These are phyloP conservation scores for Pseudonitzschia delicatissima DNA, from an alignment of 108 stramenopile genomes.

Conservation along the genomic window DNA sequence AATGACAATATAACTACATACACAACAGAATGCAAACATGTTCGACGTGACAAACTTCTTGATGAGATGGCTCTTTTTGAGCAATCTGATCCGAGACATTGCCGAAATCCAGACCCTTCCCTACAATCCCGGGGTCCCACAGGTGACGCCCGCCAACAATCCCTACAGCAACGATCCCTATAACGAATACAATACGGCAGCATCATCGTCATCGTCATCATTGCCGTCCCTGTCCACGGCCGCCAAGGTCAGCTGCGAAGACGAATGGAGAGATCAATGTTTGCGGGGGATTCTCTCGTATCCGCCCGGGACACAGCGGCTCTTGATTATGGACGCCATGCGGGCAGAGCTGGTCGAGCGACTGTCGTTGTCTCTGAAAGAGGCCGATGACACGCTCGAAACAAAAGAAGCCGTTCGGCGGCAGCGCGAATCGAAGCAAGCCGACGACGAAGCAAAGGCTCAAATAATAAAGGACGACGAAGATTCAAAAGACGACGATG, in stretches of 20 bases:
- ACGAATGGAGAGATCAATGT: conserved; percentile 48
- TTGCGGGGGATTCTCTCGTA: conserved; percentile 64
- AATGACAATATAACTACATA: conserved; percentile 2
- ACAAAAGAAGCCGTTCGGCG: conserved; percentile 3
- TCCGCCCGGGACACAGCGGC: conserved; percentile 71
- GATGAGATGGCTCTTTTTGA: conserved; percentile 81
- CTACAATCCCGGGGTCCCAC: conserved; percentile 43
- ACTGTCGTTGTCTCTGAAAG: conserved; percentile 36
- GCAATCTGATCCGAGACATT: conserved; percentile 61
- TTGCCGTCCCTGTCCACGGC: conserved; percentile 3
- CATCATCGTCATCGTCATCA: neutral
- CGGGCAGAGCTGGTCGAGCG: conserved; percentile 60
- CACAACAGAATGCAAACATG: conserved; percentile 34
- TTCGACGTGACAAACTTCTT: conserved; percentile 79
- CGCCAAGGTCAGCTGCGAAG: conserved; percentile 29
- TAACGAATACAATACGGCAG: neutral
- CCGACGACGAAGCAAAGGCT: conserved; percentile 11
- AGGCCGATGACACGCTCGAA: conserved; percentile 45
- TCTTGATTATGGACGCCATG: conserved; percentile 67
- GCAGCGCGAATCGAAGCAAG: conserved; percentile 16
- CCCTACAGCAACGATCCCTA: neutral
- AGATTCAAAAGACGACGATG: neutral
- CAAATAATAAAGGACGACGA: conserved; percentile 4
- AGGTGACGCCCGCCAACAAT: conserved; percentile 1
- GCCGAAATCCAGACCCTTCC: conserved; percentile 80